Evolutionary conservation across 257 asterid genomes (phyloP).

Genomic region (Cruciata laevipes): DNA sequence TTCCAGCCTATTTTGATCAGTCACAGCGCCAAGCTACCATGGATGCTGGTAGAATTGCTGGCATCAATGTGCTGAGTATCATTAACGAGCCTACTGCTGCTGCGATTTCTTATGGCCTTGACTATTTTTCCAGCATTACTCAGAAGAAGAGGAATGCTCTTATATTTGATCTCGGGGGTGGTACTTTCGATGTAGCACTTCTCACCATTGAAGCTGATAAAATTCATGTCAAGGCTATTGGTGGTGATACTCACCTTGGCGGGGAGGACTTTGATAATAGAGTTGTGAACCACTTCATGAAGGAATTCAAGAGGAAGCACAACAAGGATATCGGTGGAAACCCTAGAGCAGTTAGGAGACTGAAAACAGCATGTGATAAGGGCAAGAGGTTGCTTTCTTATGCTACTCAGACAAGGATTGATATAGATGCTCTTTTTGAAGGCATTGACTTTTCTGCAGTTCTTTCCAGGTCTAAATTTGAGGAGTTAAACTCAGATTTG

Average conservation of each 20-base stretch:
- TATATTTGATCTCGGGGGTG: not conserved
- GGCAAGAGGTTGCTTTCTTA: not conserved
- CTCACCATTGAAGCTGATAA: not conserved
- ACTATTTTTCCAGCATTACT: not conserved
- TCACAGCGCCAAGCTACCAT: not conserved
- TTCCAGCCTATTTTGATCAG: not conserved
- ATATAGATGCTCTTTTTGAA: not conserved
- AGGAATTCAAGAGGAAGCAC: not conserved
- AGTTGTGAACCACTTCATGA: not conserved
- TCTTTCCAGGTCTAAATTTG: not conserved
- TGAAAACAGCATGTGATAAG: not conserved
- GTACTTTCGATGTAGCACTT: not conserved
- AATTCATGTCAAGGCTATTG: not conserved
- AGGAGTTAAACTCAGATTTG: constrained; percentile 3
- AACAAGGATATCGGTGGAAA: not conserved
- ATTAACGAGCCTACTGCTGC: constrained; percentile 4
- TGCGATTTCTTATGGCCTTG: not conserved
- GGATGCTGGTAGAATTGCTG: not conserved
- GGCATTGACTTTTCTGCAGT: not conserved
- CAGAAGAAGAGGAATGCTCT: not conserved
- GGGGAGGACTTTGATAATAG: constrained; percentile 6
- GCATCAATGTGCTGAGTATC: not conserved
- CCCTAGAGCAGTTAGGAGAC: not conserved
- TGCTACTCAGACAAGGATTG: not conserved
- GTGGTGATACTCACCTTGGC: constrained; percentile 6